Base-by-base conservation (phyloP, 768 basidiomycete genomes). In the Leccinum pellstonianum region DNA sequence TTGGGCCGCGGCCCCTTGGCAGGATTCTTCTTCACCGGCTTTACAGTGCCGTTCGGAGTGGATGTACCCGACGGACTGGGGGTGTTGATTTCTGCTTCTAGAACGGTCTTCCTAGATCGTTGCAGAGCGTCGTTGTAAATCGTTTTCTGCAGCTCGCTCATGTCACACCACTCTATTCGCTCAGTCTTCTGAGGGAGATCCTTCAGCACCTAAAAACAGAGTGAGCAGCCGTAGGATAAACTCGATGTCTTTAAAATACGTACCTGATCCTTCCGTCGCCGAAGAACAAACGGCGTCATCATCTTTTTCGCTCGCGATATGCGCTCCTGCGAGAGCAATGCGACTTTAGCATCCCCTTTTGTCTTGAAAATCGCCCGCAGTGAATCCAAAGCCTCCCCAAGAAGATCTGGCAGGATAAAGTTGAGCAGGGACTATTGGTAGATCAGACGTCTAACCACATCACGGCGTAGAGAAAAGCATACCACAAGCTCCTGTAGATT, bases 211-310 rank as follows among this genome's bases (percentile, higher is more conserved):
- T 94, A 62, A 3, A 21, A 33, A 4, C 0, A 38, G 19, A 21
- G 23, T 71, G 21, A 65, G 52, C n/a, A 23, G 41, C 25, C 11
- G 10, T 25, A 15, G 38, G 9, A n/a, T 7, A 33, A n/a, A 29
- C 23, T 54, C 53, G 9, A 25, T 17, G 7, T n/a, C 31, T 53
- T 29, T 2, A 12, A n/a, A n/a, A n/a, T 37, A 61, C 78, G 52
- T 67, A 86, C 91, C 77, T 97, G 95, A 67, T 95, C 94, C 76
- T 99, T 99, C 66, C 95, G 84, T 59, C 97, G 84, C n/a, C 97
- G 89, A 19, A 99, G 80, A 23, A 98, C 95, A 72, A 99, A 99
- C 0, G 97, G 97, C 7, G 94, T 97, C 91, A 99, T 94, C 95
- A 99, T 98, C 73, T 93, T 94, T 77, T 98, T 96, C 6, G 97